Base-by-base conservation (phyloP, 305 asterid species). In the Salvia sclarea region DNA sequence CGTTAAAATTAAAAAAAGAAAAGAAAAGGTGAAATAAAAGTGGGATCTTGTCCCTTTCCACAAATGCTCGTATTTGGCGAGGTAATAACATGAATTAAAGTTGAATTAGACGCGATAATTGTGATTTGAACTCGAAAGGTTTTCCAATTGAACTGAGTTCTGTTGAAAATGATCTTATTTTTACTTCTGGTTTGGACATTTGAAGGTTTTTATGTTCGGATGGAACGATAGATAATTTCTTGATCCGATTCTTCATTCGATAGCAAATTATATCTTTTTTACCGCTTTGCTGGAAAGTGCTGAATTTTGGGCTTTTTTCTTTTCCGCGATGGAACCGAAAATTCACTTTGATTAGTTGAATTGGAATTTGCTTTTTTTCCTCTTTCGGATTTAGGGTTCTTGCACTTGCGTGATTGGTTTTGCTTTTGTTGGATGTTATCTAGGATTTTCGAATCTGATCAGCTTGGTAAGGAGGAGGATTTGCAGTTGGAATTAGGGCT, bases 11-110 rank as follows among this genome's bases (percentile, higher is more conserved):
- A 24, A 22, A 56, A 68, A 35, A 25, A 25, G n/a, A n/a, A n/a
- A n/a, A n/a, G n/a, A 62, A 38, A 38, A 14, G 33, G 18, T 37
- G 18, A 33, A 53, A 71, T 4, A 43, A 40, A 69, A 68, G 64
- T 52, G 77, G 72, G 81, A 81, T 81, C 83, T 73, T 76, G 80
- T 53, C 73, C 81, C 69, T 70, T 76, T 56, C 76, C 70, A 67
- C 80, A 73, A 75, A 78, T 75, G 78, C 79, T 75, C 65, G 76
- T 81, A 49, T 71, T 69, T 72, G 78, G 77, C 76, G 68, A 81
- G 76, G 76, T 77, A 69, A 75, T 61, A 69, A 21, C n/a, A 68
- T 18, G 68, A 25, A 67, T 57, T 38, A 9, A 60, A 61, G 65
- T 53, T 58, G 70, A 60, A 65, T 77, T 65, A 37, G 52, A 72